Evolutionary conservation across 2,329 filamentous ascomycete species (phyloP), one percentile per base, ranked within the genome.

Genomic region (Ceratocystis lukuohia): DNA sequence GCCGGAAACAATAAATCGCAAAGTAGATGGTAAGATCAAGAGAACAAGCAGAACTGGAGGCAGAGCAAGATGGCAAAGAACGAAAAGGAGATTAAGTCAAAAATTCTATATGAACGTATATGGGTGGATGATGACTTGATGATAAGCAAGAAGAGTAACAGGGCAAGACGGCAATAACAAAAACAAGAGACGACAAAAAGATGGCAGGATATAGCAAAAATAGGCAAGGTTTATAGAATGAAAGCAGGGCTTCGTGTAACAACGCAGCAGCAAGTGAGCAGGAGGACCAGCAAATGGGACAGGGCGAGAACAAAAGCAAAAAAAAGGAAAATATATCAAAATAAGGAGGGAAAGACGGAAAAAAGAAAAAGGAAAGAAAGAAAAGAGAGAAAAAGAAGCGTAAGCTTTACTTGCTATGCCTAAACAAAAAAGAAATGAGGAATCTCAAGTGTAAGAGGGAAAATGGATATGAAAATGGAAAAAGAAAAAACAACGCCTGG

Each of bases 311-410:
- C 5, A 46, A 50, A 30, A 50, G 17, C 3, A 28, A 64, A 64
- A 50, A 50, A 41, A 57, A 37, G 8, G 37, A 41, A 22, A 56
- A 62, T 33, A 37, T 10, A 5, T 50, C n/a, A 50, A 20, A n/a
- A 2, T 20, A 46, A 20, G 6, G 20, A n/a, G 15, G 45, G 5
- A 7, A 28, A 59, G 25, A 57, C 44, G 41, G 25, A 20, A 62
- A 56, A 45, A 65, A 61, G 59, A 22, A 63, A 33, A 65, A 64
- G 25, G 64, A 56, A 22, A 50, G 30, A 46, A n/a, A 61, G 22
- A 56, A 64, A 53, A 8, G 22, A 22, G 50, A 50, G 41, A 46
- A n/a, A 61, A 65, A 53, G 28, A 45, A 62, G 17, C 30, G 22
- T 25, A 61, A 20, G 37, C 37, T 41, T 41, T 15, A 12, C 37